Evolutionary conservation across 306 rosid genomes (phyloP).

Genomic region (Glycyrrhiza uralensis): DNA sequence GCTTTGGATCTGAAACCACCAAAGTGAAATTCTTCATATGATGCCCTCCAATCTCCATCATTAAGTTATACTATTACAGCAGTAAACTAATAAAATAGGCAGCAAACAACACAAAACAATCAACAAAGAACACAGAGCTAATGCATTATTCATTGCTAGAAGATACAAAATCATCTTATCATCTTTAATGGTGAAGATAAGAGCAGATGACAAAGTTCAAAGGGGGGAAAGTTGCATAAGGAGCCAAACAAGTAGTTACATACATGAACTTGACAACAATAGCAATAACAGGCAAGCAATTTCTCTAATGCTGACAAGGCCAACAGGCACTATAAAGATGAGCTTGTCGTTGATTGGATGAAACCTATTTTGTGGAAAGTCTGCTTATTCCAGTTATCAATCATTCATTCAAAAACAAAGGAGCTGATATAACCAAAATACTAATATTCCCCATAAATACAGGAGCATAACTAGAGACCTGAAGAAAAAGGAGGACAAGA

Average conservation of each 20-base stretch:
- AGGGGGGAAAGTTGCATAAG: not conserved
- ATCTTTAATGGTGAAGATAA: conserved; percentile 3
- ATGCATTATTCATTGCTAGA: not conserved
- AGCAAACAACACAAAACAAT: conserved; percentile 16
- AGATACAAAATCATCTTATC: not conserved
- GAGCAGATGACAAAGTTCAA: not conserved
- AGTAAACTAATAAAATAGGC: not conserved
- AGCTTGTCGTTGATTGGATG: not conserved
- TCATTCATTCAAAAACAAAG: conserved; percentile 1
- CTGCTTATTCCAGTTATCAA: not conserved
- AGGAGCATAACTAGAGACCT: not conserved
- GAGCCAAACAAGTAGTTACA: not conserved
- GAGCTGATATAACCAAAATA: not conserved
- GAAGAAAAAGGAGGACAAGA: not conserved
- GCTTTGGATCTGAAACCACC: conserved; percentile 49
- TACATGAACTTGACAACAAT: not conserved
- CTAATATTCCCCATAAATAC: not conserved
- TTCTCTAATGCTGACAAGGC: not conserved
- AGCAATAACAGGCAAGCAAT: not conserved
- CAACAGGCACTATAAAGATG: not conserved
- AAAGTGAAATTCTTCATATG: conserved; percentile 6
- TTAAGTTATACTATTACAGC: conserved; percentile 7
- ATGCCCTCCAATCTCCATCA: not conserved
- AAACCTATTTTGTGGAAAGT: not conserved
- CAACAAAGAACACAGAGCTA: conserved; percentile 11